Conservation (phyloP, 495 filamentous ascomycete species). For the Neurospora africana region DNA sequence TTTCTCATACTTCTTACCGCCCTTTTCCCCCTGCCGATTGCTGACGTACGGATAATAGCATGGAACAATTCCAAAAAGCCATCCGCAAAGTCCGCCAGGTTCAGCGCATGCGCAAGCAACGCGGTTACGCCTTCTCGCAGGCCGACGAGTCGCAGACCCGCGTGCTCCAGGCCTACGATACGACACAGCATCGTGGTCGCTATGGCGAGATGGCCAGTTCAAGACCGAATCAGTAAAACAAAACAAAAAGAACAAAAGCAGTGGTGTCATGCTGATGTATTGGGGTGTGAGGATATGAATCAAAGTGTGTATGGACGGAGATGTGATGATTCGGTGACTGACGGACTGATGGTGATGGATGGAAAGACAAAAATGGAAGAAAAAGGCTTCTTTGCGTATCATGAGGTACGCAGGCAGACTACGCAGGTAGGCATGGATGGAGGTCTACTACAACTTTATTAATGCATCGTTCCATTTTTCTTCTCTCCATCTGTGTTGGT, state of each 20-base stretch:
- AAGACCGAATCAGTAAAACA: constrained; percentile 22
- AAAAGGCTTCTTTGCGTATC: not conserved
- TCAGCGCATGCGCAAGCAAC: constrained; percentile 98
- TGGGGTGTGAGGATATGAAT: too few species aligned
- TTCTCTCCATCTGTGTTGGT: not conserved
- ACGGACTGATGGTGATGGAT: not conserved
- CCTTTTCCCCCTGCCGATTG: not conserved
- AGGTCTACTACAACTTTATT: not conserved
- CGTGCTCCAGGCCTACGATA: constrained; percentile 94
- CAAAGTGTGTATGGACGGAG: not conserved
- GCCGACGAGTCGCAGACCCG: constrained; percentile 91
- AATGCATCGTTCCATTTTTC: not conserved
- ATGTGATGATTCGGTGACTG: not conserved
- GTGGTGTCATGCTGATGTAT: too few species aligned
- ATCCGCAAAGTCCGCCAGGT: constrained; percentile 98
- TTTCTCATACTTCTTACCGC: not conserved
- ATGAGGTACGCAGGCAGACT: too few species aligned
- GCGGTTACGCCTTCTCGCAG: constrained; percentile 96
- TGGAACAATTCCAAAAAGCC: constrained; percentile 99
- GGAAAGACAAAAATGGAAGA: not conserved
- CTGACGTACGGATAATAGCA: constrained; percentile 39
- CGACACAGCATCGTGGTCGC: constrained; percentile 77
- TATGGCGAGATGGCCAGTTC: constrained; percentile 94
- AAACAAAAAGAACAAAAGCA: too few species aligned
- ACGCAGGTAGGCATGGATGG: not conserved